These are phyloP conservation scores for Sarocladiaceae sp. DNA, from an alignment of 2,329 filamentous ascomycete genomes.

Conservation along the genomic window DNA sequence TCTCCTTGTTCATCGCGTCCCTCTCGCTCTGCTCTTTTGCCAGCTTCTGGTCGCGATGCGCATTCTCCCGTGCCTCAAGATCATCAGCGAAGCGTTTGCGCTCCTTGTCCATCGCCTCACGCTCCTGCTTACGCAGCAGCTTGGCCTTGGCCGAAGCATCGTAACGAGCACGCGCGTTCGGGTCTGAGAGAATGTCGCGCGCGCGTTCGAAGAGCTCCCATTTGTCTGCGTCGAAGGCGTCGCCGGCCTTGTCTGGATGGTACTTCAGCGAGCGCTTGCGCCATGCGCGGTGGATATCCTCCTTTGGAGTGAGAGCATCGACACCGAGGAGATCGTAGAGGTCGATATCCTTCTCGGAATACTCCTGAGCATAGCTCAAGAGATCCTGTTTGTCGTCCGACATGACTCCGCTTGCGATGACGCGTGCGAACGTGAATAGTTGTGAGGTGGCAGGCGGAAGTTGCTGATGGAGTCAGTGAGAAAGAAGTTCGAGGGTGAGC, in stretches of 20 bases:
- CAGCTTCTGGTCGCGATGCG: slow-evolving; percentile 53
- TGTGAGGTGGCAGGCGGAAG: slow-evolving; percentile 5
- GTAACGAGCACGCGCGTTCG: slow-evolving; percentile 67
- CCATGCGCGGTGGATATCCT: slow-evolving; percentile 79
- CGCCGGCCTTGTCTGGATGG: slow-evolving; percentile 86
- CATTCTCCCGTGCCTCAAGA: slow-evolving; percentile 69
- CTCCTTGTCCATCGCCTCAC: slow-evolving; percentile 66
- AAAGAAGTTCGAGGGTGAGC: no score
- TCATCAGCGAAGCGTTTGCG: slow-evolving; percentile 78
- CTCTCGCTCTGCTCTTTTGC: slow-evolving; percentile 31
- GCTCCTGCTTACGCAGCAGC: slow-evolving; percentile 62
- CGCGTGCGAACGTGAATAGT: slow-evolving; percentile 1
- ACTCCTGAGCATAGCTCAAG: slow-evolving; percentile 47
- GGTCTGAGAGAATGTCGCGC: slow-evolving; percentile 73
- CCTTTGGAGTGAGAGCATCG: slow-evolving; percentile 54
- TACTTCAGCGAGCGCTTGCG: slow-evolving; percentile 80
- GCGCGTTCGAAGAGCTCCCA: slow-evolving; percentile 84
- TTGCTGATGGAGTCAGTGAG: slow-evolving; percentile 2
- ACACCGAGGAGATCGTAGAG: slow-evolving; percentile 73
- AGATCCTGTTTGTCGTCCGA: slow-evolving; percentile 40
- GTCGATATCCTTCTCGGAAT: slow-evolving; percentile 58
- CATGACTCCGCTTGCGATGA: slow-evolving; percentile 19
- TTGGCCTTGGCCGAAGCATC: slow-evolving; percentile 68
- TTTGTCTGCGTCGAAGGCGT: slow-evolving; percentile 66
- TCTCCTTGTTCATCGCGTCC: slow-evolving; percentile 31